These are phyloP conservation scores for Penicillium crystallinum DNA, from an alignment of 495 filamentous ascomycete genomes.

Conservation along the genomic window DNA sequence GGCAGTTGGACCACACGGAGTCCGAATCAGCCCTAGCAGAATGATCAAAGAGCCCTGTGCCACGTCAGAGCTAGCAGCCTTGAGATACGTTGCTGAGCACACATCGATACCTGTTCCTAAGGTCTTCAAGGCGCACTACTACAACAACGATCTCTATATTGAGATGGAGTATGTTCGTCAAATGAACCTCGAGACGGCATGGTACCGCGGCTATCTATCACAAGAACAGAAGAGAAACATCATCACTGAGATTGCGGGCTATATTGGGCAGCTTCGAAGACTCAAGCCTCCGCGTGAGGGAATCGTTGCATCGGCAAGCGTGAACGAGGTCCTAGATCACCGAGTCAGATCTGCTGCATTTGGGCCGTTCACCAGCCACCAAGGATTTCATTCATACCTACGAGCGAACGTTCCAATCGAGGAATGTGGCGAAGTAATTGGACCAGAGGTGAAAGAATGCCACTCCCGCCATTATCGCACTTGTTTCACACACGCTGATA, in stretches of 20 bases:
- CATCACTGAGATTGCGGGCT: constrained; percentile 7
- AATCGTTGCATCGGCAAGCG: constrained; percentile 7
- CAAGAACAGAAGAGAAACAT: constrained; percentile 9
- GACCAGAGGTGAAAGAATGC: constrained; percentile 4
- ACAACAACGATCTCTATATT: constrained; percentile 3
- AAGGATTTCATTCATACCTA: constrained; percentile 13
- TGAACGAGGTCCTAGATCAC: constrained; percentile 5
- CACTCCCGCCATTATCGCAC: constrained; percentile 9
- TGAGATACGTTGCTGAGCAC: not conserved
- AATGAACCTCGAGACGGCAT: constrained; percentile 3
- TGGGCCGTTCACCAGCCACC: constrained; percentile 9
- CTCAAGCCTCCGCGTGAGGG: constrained; percentile 7
- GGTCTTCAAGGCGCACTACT: not conserved
- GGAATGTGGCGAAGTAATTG: constrained; percentile 4
- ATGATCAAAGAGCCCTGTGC: constrained; percentile 8
- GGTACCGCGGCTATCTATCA: constrained; percentile 3
- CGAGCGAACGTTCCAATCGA: constrained; percentile 8
- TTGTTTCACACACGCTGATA: constrained; percentile 25
- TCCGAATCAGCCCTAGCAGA: constrained; percentile 5
- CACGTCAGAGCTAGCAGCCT: not conserved
- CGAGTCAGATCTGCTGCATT: constrained; percentile 3
- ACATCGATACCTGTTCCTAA: not conserved
- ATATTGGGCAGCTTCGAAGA: constrained; percentile 5
- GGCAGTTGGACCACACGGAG: not conserved
- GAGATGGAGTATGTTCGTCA: constrained; percentile 6